phyloP scores from a whole-genome alignment of 257 asterid genomes.

The Fraxinus cuspidata region DNA sequence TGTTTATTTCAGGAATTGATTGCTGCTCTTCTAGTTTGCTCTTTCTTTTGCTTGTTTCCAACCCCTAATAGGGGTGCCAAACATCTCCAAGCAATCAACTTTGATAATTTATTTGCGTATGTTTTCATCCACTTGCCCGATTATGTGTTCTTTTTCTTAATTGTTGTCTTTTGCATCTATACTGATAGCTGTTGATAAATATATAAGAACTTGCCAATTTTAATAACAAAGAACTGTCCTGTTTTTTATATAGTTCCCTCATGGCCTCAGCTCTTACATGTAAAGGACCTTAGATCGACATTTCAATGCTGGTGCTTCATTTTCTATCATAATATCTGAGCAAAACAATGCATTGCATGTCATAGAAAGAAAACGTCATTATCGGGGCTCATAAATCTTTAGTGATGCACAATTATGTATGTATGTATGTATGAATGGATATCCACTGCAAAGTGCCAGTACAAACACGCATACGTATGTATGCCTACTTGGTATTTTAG shows the following conservation, averaged over 20 bases:
- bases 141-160: conserved; percentile 8
- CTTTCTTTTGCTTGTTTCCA: conserved; percentile 89
- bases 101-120: conserved; percentile 76
- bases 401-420: not conserved
- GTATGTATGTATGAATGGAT: not conserved
- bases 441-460: not conserved
- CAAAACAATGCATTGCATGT: not conserved
- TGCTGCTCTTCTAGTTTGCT: conserved; percentile 81
- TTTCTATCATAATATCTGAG: not conserved
- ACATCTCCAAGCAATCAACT: conserved; percentile 78
- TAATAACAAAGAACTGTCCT: not conserved
- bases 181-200: not conserved
- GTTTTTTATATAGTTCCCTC: conserved; percentile 4
- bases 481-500: conserved; percentile 2
- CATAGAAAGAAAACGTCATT: not conserved
- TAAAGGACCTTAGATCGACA: conserved; percentile 12
- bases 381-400: not conserved
- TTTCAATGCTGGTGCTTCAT: conserved; percentile 5
- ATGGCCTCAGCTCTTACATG: not conserved
- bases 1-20: conserved; percentile 71
- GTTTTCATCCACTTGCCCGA: conserved; percentile 31
- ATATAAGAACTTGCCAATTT: not conserved
- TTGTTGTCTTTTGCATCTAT: conserved; percentile 1
- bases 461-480: not conserved
- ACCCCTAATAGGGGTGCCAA: conserved; percentile 62